Evolutionary conservation across 352 stramenopile species (phyloP).

Genomic region (Blastocystis sp.): DNA sequence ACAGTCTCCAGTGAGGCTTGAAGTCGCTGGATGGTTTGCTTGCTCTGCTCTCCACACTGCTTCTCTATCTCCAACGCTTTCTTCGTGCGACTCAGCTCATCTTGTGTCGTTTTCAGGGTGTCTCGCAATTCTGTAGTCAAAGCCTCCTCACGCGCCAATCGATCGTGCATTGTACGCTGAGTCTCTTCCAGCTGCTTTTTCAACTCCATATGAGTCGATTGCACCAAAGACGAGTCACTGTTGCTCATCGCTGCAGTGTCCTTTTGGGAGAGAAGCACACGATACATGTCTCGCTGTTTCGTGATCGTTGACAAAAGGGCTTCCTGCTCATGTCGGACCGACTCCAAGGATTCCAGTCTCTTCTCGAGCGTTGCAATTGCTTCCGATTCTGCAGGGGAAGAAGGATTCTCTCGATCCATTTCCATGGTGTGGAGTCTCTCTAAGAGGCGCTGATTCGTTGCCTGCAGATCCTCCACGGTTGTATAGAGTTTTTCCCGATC

Average conservation of each 20-base stretch:
- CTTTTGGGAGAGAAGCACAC: slow-evolving; percentile 79
- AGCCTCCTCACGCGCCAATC: neutral
- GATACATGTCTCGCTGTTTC: slow-evolving; percentile 90
- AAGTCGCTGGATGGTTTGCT: neutral
- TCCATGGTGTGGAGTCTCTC: slow-evolving; percentile 71
- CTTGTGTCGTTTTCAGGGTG: neutral
- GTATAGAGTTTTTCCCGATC: slow-evolving; percentile 70
- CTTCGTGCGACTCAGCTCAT: neutral
- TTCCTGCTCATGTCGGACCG: slow-evolving; percentile 69
- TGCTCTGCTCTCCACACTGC: neutral
- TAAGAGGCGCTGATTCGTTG: slow-evolving; percentile 81
- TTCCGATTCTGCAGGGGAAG: neutral
- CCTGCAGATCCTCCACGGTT: slow-evolving; percentile 78
- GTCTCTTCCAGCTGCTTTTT: neutral
- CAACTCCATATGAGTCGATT: neutral
- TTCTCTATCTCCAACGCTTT: neutral
- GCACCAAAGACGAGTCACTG: neutral
- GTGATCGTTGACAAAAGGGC: slow-evolving; percentile 81
- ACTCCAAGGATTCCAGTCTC: slow-evolving; percentile 75
- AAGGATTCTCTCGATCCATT: slow-evolving; percentile 46
- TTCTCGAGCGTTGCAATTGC: slow-evolving; percentile 67
- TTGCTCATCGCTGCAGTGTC: slow-evolving; percentile 66
- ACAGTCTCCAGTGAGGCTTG: neutral
- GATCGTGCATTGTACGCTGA: neutral
- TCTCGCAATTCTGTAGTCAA: neutral